Percentiles rank a stretch among this genome's conserved stretches.
phyloP scores from a whole-genome alignment of 2,329 filamentous ascomycete genomes.

The Arachnopeziza araneosa region DNA sequence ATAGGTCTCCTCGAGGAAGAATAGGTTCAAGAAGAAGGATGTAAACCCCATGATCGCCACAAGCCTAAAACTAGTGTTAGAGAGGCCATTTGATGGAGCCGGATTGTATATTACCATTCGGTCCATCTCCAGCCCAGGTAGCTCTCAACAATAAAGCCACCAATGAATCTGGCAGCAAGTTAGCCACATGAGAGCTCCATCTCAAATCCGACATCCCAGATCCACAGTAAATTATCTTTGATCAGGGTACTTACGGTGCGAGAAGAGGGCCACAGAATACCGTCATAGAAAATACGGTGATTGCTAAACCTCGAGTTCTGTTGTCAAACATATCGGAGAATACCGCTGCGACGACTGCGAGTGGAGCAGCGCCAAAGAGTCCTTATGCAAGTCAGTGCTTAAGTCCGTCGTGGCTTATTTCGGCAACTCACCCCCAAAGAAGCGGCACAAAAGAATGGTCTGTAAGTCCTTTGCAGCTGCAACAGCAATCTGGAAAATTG shows the following conservation, averaged over 20 bases:
- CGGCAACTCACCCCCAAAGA: slow-evolving; percentile 58
- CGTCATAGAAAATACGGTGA: slow-evolving; percentile 53
- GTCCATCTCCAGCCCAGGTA: slow-evolving; percentile 70
- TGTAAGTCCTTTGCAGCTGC: slow-evolving; percentile 64
- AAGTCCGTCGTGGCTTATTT: background rate
- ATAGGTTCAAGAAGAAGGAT: slow-evolving; percentile 52
- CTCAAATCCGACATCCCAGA: background rate
- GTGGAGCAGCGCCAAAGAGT: slow-evolving; percentile 63
- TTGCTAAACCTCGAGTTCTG: slow-evolving; percentile 51
- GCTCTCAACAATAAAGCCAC: slow-evolving; percentile 59
- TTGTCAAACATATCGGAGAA: slow-evolving; percentile 70
- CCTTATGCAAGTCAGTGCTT: slow-evolving; percentile 16
- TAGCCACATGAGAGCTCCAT: slow-evolving; percentile 43
- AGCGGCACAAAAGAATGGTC: slow-evolving; percentile 64
- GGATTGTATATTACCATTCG: slow-evolving; percentile 40
- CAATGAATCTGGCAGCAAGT: slow-evolving; percentile 61
- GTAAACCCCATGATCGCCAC: slow-evolving; percentile 56
- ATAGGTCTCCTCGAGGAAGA: slow-evolving; percentile 66
- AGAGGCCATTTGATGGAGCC: background rate
- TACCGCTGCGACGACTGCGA: slow-evolving; percentile 65
- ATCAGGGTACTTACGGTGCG: slow-evolving; percentile 30
- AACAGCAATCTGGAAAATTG: slow-evolving; percentile 59
- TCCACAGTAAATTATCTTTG: background rate
- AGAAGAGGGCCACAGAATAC: slow-evolving; percentile 64
- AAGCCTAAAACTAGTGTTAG: slow-evolving; percentile 27